Evolutionary conservation across 2,329 filamentous ascomycete genomes (phyloP).

Genomic region (Leptodontidium sp.): DNA sequence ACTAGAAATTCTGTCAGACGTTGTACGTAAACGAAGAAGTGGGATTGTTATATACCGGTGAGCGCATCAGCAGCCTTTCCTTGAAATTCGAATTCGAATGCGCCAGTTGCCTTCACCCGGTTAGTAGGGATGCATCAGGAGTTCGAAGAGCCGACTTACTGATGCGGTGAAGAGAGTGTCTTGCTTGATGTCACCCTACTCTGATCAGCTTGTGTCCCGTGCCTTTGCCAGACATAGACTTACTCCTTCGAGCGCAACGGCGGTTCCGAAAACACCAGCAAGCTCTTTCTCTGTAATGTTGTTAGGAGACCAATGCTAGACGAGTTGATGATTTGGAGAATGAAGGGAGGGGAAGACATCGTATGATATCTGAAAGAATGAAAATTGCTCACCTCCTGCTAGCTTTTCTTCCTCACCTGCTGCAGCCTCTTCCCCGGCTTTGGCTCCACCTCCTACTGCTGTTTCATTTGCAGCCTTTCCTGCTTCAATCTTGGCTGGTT

Average conservation of each 20-base stretch:
- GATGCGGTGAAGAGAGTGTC: conserved; percentile 12
- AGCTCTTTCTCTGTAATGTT: not conserved
- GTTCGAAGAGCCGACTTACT: not conserved
- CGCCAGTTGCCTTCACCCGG: conserved; percentile 41
- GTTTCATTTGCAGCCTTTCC: not conserved
- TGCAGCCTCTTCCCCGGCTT: conserved; percentile 9
- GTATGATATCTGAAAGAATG: not conserved
- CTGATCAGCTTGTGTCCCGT: not conserved
- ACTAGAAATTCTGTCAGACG: conserved; percentile 35
- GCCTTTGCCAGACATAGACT: not conserved
- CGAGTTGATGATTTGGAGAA: not conserved
- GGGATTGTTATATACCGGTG: conserved; percentile 26
- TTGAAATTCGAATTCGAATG: conserved; percentile 52
- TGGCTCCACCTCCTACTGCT: conserved; percentile 8
- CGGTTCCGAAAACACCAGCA: conserved; percentile 9
- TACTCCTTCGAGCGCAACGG: conserved; percentile 12
- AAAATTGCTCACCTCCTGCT: not conserved
- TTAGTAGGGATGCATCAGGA: not conserved
- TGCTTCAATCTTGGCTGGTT: not conserved
- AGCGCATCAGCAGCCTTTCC: conserved; percentile 47
- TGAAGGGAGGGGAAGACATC: not conserved
- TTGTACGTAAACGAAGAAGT: not conserved
- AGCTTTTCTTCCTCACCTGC: conserved; percentile 7
- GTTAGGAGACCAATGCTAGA: conserved; percentile 1
- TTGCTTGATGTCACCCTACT: conserved; percentile 19